A percentile compares a stretch with the other conserved stretches of the same genome.
Conservation (phyloP, 2,329 filamentous ascomycete genomes). For the Ophiostoma sp. region DNA sequence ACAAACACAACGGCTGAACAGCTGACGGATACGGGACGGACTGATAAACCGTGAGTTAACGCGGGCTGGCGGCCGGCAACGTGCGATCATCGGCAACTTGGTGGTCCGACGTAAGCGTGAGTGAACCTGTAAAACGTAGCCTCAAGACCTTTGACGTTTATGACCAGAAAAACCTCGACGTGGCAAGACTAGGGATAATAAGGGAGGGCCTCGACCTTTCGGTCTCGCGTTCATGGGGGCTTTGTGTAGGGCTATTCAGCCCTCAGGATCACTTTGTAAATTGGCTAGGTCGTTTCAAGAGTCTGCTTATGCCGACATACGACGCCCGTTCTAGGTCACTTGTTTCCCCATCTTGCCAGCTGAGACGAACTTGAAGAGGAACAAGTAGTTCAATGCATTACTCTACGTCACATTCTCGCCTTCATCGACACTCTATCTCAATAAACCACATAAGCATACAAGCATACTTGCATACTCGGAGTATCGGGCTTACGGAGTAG, state of each 20-base stretch:
- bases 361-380: background rate
- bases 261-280: too few relatives aligned
- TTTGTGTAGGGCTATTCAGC: background rate
- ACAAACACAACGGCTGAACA: too few relatives aligned
- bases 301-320: too few relatives aligned
- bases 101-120: background rate
- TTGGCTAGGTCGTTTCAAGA: background rate
- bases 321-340: background rate
- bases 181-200: background rate
- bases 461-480: background rate
- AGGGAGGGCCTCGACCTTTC: background rate
- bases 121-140: too few relatives aligned
- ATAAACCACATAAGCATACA: conserved; percentile 3
- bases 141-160: background rate
- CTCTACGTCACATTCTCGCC: background rate
- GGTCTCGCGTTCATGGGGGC: background rate
- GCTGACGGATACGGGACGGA: too few relatives aligned
- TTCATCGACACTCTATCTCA: conserved; percentile 5
- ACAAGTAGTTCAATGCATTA: background rate
- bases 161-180: background rate
- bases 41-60: background rate
- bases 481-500: background rate
- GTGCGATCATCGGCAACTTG: background rate
- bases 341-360: background rate
- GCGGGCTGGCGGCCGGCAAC: background rate